Conservation (phyloP, 164 flowering plant genomes). For the Vitis rotundifolia region DNA sequence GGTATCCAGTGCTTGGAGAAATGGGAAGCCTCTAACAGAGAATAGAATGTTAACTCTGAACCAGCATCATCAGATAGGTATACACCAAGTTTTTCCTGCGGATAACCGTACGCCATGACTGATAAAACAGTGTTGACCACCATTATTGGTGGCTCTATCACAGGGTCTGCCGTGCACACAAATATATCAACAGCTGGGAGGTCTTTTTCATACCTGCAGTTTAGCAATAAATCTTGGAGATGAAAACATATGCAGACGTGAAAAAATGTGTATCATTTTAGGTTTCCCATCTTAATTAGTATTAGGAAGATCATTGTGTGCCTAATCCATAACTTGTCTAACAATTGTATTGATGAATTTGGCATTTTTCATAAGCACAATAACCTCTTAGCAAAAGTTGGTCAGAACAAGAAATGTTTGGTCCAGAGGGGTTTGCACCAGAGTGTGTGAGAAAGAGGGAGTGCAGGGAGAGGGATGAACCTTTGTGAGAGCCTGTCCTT, state of each 20-base stretch:
- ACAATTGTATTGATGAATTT: too few relatives aligned
- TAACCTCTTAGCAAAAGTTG: too few relatives aligned
- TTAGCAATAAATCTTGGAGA: neutral
- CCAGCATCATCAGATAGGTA: constrained; percentile 38
- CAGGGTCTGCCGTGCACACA: constrained; percentile 36
- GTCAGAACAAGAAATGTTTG: neutral
- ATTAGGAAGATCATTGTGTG: too few relatives aligned
- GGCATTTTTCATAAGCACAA: too few relatives aligned
- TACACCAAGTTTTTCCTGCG: constrained; percentile 27
- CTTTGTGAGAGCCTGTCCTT: constrained; percentile 41
- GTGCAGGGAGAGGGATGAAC: constrained; percentile 10
- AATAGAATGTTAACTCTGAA: constrained; percentile 25
- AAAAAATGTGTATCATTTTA: neutral
- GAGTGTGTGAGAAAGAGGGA: neutral
- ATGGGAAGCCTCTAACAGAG: constrained; percentile 22
- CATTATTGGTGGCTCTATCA: constrained; percentile 31
- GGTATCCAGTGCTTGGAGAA: constrained; percentile 35
- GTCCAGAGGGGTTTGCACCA: neutral
- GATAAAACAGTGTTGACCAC: constrained; percentile 35
- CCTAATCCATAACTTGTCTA: too few relatives aligned
- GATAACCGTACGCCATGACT: constrained; percentile 30
- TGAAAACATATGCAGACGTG: neutral
- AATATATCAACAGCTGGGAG: constrained; percentile 33
- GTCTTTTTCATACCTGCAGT: constrained; percentile 19
- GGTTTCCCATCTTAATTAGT: too few relatives aligned